Conservation (phyloP, 1,284 basidiomycete species). For the Thecaphora thlaspeos region DNA sequence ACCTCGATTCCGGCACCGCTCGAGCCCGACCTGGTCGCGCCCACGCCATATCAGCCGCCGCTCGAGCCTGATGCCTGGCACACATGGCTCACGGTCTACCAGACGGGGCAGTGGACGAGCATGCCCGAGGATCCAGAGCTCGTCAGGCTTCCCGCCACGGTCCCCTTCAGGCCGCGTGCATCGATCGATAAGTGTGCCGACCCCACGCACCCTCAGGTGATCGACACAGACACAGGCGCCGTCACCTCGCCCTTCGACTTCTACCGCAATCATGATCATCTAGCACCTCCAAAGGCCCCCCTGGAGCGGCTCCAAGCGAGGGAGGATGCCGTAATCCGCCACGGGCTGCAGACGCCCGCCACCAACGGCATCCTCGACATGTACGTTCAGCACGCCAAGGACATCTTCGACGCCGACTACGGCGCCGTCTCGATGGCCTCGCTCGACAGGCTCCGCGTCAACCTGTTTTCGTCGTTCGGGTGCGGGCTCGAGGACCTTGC, state of each 20-base stretch:
- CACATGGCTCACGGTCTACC: neutral
- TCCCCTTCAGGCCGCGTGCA: neutral
- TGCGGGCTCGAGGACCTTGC: neutral
- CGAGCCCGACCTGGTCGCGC: neutral
- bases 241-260: neutral
- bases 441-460: neutral
- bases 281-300: neutral
- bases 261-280: neutral
- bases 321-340: neutral
- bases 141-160: no score
- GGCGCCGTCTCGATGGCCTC: neutral
- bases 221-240: neutral
- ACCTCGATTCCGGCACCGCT: no score
- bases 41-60: no score
- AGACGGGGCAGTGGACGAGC: neutral
- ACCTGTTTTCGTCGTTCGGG: neutral
- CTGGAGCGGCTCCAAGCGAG: neutral
- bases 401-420: neutral
- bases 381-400: neutral
- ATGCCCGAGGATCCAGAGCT: neutral
- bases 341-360: neutral
- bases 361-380: neutral
- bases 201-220: neutral
- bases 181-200: neutral
- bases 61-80: neutral